Conservation (phyloP, 148 eudicot genomes). For the Rhododendron molle region DNA sequence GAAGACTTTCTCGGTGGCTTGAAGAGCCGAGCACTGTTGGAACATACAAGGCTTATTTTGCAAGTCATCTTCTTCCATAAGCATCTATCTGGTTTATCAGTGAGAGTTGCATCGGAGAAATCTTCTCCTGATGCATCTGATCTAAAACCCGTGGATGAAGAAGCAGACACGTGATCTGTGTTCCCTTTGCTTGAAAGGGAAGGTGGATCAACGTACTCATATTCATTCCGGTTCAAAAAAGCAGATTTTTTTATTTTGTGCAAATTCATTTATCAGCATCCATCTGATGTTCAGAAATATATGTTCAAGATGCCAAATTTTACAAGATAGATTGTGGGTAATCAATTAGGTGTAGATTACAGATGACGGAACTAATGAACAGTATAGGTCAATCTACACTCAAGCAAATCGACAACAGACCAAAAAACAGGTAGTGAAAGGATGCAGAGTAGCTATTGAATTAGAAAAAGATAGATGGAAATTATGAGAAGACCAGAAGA, state of each 20-base stretch:
- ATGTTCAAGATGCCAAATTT: not conserved
- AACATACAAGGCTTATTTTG: conserved; percentile 36
- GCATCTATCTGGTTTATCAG: conserved; percentile 50
- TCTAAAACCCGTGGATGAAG: conserved; percentile 14
- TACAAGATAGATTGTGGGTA: too few relatives aligned
- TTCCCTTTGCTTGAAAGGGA: too few relatives aligned
- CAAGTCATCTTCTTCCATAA: conserved; percentile 51
- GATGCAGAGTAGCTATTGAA: not conserved
- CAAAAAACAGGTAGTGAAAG: too few relatives aligned
- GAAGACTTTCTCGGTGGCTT: conserved; percentile 58
- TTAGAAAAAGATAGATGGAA: not conserved
- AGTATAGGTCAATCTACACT: too few relatives aligned
- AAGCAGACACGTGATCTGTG: too few relatives aligned
- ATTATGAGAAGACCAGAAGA: not conserved
- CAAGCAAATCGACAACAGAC: too few relatives aligned
- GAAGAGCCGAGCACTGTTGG: conserved; percentile 40
- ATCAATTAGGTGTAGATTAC: too few relatives aligned
- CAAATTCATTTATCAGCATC: too few relatives aligned
- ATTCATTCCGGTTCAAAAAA: too few relatives aligned
- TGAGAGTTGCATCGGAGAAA: conserved; percentile 42
- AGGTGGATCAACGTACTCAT: too few relatives aligned
- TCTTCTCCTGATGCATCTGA: conserved; percentile 12
- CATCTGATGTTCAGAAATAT: not conserved
- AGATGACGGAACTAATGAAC: too few relatives aligned
- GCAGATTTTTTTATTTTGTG: too few relatives aligned